Conservation (phyloP, 1,139 yeast species). For the Pichia kudriavzevii region DNA sequence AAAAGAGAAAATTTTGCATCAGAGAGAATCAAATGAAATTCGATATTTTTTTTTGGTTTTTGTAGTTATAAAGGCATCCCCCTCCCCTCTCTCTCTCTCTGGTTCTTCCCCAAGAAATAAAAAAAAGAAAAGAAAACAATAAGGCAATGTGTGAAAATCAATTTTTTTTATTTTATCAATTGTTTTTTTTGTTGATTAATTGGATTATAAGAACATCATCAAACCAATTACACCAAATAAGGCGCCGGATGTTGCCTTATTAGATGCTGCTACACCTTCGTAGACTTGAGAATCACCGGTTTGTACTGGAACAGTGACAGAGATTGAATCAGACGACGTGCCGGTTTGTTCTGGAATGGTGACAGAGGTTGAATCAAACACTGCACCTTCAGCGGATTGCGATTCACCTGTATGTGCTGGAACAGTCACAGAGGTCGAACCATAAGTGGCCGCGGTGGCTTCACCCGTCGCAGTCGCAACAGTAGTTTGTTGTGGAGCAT, state of each 20-base stretch:
- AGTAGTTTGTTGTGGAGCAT: constrained; percentile 2
- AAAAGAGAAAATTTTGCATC: no score
- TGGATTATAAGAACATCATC: constrained; percentile 9
- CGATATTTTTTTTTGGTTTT: no score
- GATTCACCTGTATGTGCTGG: constrained; percentile 28
- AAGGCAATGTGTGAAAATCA: neutral
- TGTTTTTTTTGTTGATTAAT: no score
- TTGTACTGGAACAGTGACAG: constrained; percentile 26
- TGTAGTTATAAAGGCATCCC: neutral
- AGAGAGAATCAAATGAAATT: no score
- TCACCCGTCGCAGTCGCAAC: constrained; percentile 17
- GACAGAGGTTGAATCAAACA: constrained; percentile 4
- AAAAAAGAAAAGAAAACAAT: constrained; percentile 7
- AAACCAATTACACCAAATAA: constrained; percentile 11
- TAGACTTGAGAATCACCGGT: constrained; percentile 19
- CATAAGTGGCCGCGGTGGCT: constrained; percentile 5
- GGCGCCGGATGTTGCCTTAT: constrained; percentile 8
- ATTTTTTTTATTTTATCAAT: no score
- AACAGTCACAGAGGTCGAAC: no score
- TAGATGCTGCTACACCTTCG: constrained; percentile 6
- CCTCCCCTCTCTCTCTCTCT: constrained; percentile 16
- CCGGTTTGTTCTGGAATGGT: constrained; percentile 17
- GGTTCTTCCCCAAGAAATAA: constrained; percentile 10
- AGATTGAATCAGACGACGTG: constrained; percentile 9
- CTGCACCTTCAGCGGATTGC: constrained; percentile 2